Evolutionary conservation across 306 rosid species (phyloP).

Genomic region (Heteromeles arbutifolia): DNA sequence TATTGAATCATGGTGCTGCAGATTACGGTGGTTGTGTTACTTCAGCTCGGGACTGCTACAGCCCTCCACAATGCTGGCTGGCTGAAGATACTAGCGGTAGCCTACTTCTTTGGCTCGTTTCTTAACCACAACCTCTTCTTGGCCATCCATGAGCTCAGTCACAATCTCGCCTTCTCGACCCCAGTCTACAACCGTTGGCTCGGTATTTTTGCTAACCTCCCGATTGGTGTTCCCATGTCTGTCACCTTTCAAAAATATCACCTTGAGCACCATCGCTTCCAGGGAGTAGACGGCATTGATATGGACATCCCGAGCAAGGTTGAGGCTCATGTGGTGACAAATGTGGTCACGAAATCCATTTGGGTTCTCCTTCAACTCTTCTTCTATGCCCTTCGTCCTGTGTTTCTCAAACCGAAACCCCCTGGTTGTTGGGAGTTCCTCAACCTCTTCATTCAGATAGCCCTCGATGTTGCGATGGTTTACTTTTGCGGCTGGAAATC

Average conservation of each 20-base stretch:
- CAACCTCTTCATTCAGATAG: conserved; percentile 60
- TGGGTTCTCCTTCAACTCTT: conserved; percentile 87
- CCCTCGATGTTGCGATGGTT: conserved; percentile 59
- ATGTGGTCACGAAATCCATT: conserved; percentile 43
- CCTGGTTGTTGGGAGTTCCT: conserved; percentile 82
- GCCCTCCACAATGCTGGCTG: conserved; percentile 56
- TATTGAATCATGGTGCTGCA: conserved; percentile 33
- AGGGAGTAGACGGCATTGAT: conserved; percentile 88
- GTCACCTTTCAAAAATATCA: conserved; percentile 94
- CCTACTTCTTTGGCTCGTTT: conserved; percentile 90
- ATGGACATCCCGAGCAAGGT: conserved; percentile 79
- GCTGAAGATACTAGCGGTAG: conserved; percentile 67
- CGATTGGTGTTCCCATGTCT: conserved; percentile 89
- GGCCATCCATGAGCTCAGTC: conserved; percentile 95
- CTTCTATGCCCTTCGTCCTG: conserved; percentile 76
- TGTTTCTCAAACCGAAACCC: conserved; percentile 85
- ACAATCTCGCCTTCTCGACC: conserved; percentile 87
- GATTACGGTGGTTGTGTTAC: conserved; percentile 63
- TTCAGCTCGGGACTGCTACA: conserved; percentile 75
- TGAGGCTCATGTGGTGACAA: conserved; percentile 70
- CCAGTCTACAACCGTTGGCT: conserved; percentile 79
- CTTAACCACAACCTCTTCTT: conserved; percentile 92
- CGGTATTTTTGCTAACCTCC: conserved; percentile 89
- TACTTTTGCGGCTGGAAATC: conserved; percentile 70
- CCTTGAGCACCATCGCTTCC: conserved; percentile 88